Base-by-base conservation (phyloP, 257 asterid species). In the Jacaranda copaia region DNA sequence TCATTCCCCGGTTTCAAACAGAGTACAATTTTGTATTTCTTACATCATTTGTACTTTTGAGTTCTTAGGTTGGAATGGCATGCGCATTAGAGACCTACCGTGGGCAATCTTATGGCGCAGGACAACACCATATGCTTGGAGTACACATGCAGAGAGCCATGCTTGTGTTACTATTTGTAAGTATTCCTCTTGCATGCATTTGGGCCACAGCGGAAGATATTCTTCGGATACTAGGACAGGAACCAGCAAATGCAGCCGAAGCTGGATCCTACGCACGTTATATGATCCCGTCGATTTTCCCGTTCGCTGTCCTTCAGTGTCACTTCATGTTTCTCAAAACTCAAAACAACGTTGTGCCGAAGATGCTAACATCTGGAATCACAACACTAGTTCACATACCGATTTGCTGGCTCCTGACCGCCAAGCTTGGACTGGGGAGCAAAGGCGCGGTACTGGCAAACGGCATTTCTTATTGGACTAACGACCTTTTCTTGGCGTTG, bases 391-490 rank as follows among this genome's bases (percentile, higher is more conserved):
- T 77, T 11, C 96, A 91, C 58, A 63, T 87, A 1, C 83, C 91
- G 0, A 73, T 75, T 10, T 91, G 97, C 38, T 91, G 97, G 95
- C 13, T 88, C 51, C 58, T 89, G 25, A 90, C 89, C 3, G 68
- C 87, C 20, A 88, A 85, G 68, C 49, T 84, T 0, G 97, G 92
- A 0, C 68, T 89, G 3, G 97, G 97, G 13, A 85, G 87, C 84
- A 88, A 82, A 40, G 97, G 97, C 2, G 97, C 97, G 7, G 95
- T 95, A 43, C 55, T 89, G 74, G 93, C 93, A 0, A 91, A 89
- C 49, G 89, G 92, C 6, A 51, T 81, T 11, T 89, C 97, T 9
- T 91, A 86, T 32, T 89, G 95, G 95, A 85, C 91, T 4, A 91
- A 91, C 51, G 83, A 89, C 35, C 0, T 88, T 32, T 78, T 85